phyloP scores from a whole-genome alignment of 176 grass and related monocot species.

The Paspalum notatum region DNA sequence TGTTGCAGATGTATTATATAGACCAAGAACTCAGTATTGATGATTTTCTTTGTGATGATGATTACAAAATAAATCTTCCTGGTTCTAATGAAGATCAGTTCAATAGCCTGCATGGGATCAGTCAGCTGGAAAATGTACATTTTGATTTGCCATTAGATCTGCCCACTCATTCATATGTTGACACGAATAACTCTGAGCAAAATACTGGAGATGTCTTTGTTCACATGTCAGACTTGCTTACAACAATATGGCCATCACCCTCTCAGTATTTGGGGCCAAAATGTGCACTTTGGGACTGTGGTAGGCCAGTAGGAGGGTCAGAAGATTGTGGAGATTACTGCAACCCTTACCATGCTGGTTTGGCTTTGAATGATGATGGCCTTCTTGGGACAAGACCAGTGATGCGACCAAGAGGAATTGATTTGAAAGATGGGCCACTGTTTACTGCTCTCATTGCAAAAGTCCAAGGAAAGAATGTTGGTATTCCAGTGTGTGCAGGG shows the following conservation, averaged over 20 bases:
- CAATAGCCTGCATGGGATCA: slow-evolving; percentile 50
- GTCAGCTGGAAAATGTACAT: slow-evolving; percentile 61
- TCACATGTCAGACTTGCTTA: slow-evolving; percentile 70
- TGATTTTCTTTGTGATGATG: slow-evolving; percentile 60
- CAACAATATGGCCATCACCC: slow-evolving; percentile 74
- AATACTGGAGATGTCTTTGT: slow-evolving; percentile 54
- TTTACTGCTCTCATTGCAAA: slow-evolving; percentile 87
- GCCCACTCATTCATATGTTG: slow-evolving; percentile 42
- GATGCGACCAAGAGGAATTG: slow-evolving; percentile 80
- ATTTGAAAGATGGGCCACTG: slow-evolving; percentile 90
- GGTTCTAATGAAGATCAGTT: slow-evolving; percentile 44
- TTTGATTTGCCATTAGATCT: slow-evolving; percentile 56
- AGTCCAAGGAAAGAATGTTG: slow-evolving; percentile 79
- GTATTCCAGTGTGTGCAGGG: slow-evolving; percentile 92
- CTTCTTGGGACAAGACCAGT: slow-evolving; percentile 87
- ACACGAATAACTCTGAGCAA: slow-evolving; percentile 46
- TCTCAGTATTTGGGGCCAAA: slow-evolving; percentile 87
- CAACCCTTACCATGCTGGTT: slow-evolving; percentile 74
- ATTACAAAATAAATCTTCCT: slow-evolving; percentile 55
- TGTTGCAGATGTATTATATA: slow-evolving; percentile 73
- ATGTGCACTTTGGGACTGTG: slow-evolving; percentile 94
- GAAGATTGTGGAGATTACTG: slow-evolving; percentile 73
- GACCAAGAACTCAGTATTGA: slow-evolving; percentile 70
- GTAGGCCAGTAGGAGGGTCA: slow-evolving; percentile 65
- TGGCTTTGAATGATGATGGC: slow-evolving; percentile 82